Evolutionary conservation across 176 grass and related monocot genomes (phyloP), one percentile per base, ranked within the genome.

Genomic region (Neostapfia colusana): DNA sequence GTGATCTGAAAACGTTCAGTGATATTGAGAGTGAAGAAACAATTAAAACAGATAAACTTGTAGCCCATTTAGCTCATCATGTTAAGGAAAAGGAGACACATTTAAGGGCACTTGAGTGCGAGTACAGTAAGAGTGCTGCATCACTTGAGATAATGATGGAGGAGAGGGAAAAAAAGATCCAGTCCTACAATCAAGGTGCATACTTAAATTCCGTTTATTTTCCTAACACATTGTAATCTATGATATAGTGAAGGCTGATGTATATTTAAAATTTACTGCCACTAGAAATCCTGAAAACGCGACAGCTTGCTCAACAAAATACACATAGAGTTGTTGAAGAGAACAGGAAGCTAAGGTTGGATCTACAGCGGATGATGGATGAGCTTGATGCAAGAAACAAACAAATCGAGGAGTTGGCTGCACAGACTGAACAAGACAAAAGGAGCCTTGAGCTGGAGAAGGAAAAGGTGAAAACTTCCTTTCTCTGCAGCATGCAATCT

Each of bases 281-380:
- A 43, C 20, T 66, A 97, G 93, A 91, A 78, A 89, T 93, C 41
- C 68, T 40, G 58, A 97, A 89, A 84, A 91, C 89, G 88, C 82
- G 85, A 14, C 78, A 83, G 28, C 63, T 85, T 73, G 68, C 81
- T 85, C 58, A 83, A 60, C 70, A 93, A 66, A 85, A 93, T 74
- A 85, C 84, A 35, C 69, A 67, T 49, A 89, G 34, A 69, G 63
- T 81, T 63, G 50, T 91, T 87, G 74, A 78, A 1, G 88, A 97
- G 67, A 93, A 97, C 43, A 38, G 46, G 50, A 88, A 82, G 18
- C 73, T 97, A 72, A 63, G 43, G 16, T 35, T 49, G 3, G 51
- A 88, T 63, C 69, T 93, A 43, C 84, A 91, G 45, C 65, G 76
- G 70, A 93, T 91, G 82, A 84, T 48, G 57, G 66, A 89, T 50